Evolutionary conservation across 1,284 basidiomycete genomes (phyloP), one percentile per base, ranked within the genome.

Genomic region (Cutaneotrichosporon cyanovorans): DNA sequence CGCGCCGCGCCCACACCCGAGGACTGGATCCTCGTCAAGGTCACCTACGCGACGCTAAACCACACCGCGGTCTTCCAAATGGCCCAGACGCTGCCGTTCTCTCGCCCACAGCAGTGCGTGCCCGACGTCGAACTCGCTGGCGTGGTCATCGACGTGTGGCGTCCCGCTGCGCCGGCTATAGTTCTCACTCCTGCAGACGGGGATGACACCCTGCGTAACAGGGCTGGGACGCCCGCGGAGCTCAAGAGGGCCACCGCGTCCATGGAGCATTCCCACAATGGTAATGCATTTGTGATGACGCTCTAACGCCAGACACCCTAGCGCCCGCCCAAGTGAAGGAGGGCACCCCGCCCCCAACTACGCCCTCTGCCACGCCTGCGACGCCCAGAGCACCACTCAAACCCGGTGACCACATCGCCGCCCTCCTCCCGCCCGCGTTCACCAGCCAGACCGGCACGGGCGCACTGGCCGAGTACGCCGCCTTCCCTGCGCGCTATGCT

Each of bases 81-180:
- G 34, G 36, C 41, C 2, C 45, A 49, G 18, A 11, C 46, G 4
- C 47, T 44, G 20, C 9, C 18, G 14, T 20, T 16, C 11, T 10
- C 30, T 9, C 37, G 40, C 10, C 23, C 36, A 16, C 9, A 18
- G 4, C 19, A 28, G 19, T 8, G 9, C 15, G 33, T 40, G 6
- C 45, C 44, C 19, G 51, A 53, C 37, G 46, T 53, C 44, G 48
- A 53, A n/a, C 21, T 53, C 1, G 11, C 30, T 7, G 51, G 51
- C 31, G 34, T 23, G 6, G 51, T 53, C 22, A 31, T 47, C 10
- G 51, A 53, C n/a, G 41, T 39, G 3, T 53, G 51, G 51, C 5
- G 10, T 5, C 47, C 15, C 12, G 30, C 19, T 3, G 12, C 37
- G 21, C 25, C 25, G 12, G 25, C 25, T 12, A 28, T 28, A 7